phyloP scores from a whole-genome alignment of 441 rosid genomes.

The Erodium trifolium region DNA sequence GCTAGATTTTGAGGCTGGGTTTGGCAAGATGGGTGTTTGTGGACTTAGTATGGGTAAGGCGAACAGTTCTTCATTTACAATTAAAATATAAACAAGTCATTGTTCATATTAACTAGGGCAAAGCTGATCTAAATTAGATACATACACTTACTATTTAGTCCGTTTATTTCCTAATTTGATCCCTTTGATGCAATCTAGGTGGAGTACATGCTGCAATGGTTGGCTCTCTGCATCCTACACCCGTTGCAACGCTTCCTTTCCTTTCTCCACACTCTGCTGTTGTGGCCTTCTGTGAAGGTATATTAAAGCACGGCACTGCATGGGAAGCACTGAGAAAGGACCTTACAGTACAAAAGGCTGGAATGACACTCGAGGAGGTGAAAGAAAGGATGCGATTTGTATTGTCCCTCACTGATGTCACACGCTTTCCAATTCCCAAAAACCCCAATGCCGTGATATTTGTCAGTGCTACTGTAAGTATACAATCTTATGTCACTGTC shows the following conservation, averaged over 20 bases:
- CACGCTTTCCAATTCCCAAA: conserved; percentile 86
- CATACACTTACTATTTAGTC: conserved; percentile 9
- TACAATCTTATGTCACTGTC: conserved; percentile 6
- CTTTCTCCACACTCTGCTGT: conserved; percentile 95
- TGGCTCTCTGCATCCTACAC: conserved; percentile 91
- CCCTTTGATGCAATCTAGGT: conserved; percentile 40
- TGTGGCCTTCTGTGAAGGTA: conserved; percentile 97
- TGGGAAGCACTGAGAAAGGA: conserved; percentile 94
- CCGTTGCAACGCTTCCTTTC: conserved; percentile 88
- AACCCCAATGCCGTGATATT: conserved; percentile 72
- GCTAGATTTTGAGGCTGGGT: conserved; percentile 77
- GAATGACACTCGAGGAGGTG: conserved; percentile 84
- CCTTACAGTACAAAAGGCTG: conserved; percentile 52
- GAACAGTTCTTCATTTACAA: background rate
- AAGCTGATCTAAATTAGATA: too few species aligned
- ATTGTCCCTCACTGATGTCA: conserved; percentile 92
- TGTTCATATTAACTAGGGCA: background rate
- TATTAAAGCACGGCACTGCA: conserved; percentile 79
- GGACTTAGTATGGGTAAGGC: conserved; percentile 97
- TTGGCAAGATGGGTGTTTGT: conserved; percentile 89
- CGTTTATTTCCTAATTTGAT: conserved; percentile 18
- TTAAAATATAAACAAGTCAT: background rate
- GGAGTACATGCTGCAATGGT: conserved; percentile 99
- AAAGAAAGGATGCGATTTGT: conserved; percentile 84
- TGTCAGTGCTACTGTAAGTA: conserved; percentile 93